phyloP scores from a whole-genome alignment of 768 basidiomycete species.

The Gymnopilus junonius region DNA sequence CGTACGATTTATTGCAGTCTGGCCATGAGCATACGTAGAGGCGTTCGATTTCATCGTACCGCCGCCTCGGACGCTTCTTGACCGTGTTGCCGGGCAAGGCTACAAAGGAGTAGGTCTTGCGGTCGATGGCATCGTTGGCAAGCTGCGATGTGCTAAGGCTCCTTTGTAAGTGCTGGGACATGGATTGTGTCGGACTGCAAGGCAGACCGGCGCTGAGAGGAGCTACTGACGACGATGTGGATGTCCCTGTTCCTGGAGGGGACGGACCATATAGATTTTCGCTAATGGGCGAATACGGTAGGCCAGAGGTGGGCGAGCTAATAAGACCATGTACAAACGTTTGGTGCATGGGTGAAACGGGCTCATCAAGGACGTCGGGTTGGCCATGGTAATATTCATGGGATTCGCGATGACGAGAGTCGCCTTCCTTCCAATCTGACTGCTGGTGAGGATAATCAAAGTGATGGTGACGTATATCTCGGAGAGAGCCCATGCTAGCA shows the following conservation, averaged over 20 bases:
- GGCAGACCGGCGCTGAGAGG: conserved; percentile 30
- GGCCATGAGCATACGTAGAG: conserved; percentile 88
- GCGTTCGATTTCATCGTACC: conserved; percentile 95
- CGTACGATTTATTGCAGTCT: conserved; percentile 82
- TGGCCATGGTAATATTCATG: conserved; percentile 35
- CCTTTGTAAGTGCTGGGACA: conserved; percentile 34
- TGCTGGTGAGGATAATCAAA: conserved; percentile 38
- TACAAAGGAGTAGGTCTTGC: conserved; percentile 84
- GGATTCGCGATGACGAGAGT: conserved; percentile 32
- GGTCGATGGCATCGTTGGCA: conserved; percentile 42
- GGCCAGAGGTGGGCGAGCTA: conserved; percentile 36
- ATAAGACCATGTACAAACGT: conserved; percentile 50
- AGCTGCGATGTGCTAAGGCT: conserved; percentile 32
- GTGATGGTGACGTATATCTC: conserved; percentile 45
- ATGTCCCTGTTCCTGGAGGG: conserved; percentile 65
- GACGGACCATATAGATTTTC: conserved; percentile 63
- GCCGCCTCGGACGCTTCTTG: conserved; percentile 81
- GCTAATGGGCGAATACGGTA: conserved; percentile 50
- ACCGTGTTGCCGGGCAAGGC: conserved; percentile 80
- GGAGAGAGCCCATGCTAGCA: conserved; percentile 47
- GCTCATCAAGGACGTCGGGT: conserved; percentile 44
- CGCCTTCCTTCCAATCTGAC: conserved; percentile 43
- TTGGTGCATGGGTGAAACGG: conserved; percentile 58
- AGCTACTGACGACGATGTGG: conserved; percentile 52
- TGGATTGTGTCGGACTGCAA: conserved; percentile 31